Evolutionary conservation across 768 basidiomycete species (phyloP).

Genomic region (Flagelloscypha sp.): DNA sequence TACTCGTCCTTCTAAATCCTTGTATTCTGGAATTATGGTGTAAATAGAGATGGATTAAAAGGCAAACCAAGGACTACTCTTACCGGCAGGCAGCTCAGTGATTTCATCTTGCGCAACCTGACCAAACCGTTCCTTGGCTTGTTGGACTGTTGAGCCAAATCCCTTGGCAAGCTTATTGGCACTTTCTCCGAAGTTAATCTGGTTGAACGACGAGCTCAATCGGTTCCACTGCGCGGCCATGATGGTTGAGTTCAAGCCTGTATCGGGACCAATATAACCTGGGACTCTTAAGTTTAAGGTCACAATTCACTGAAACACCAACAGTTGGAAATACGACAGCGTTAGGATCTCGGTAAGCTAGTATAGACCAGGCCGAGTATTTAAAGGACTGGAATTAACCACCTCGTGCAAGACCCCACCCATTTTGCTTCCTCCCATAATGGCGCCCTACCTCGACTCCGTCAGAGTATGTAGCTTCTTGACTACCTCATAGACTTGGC

Average conservation of each 20-base stretch:
- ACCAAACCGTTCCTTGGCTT: constrained; percentile 81
- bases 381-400: too few relatives aligned
- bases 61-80: constrained; percentile 8
- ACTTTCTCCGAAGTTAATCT: constrained; percentile 65
- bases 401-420: constrained; percentile 12
- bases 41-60: not conserved
- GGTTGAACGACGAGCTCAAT: constrained; percentile 51
- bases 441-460: constrained; percentile 72
- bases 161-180: constrained; percentile 73
- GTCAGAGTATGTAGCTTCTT: constrained; percentile 41
- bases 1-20: constrained; percentile 88
- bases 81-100: constrained; percentile 87
- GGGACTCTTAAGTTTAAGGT: too few relatives aligned
- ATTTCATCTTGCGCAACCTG: constrained; percentile 88
- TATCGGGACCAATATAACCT: too few relatives aligned
- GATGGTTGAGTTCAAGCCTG: too few relatives aligned
- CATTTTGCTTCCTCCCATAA: constrained; percentile 21
- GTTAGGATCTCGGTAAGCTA: too few relatives aligned
- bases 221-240: too few relatives aligned
- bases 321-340: too few relatives aligned
- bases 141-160: constrained; percentile 76
- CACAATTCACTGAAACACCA: too few relatives aligned
- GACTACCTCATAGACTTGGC: not conserved
- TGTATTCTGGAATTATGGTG: constrained; percentile 68
- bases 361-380: too few relatives aligned